Evolutionary conservation across 768 basidiomycete species (phyloP), one percentile per base, ranked within the genome.

Genomic region (Kwoniella sp.): DNA sequence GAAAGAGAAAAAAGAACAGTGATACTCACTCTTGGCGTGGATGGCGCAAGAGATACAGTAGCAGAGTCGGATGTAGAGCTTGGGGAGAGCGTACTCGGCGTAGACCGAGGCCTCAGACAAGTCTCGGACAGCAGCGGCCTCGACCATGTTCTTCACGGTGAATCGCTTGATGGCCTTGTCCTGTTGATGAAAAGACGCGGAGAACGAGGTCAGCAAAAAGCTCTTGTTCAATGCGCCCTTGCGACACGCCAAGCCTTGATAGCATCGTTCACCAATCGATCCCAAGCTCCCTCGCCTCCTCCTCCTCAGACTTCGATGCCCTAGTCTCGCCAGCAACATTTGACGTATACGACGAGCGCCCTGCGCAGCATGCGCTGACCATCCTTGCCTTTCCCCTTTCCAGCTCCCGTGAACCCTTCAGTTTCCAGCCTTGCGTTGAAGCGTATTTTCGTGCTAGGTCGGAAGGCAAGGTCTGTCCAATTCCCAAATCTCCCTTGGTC

Each of bases 101-200:
- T 97, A 99, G 67, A 97, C 89, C 77, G 88, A 90, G 46, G 94
- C 93, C 76, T 98, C 96, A 80, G 89, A 91, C 80, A 99, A 90
- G 84, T 99, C 96, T 69, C 94, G 86, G 73, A 97, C 91, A 58
- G 95, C 95, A 49, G 96, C 96, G 79, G 91, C 91, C 86, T 98
- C 95, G 63, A 99, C 93, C 91, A 98, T 98, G 88, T 99, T 99
- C 83, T 93, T 88, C 79, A 98, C 95, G 40, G 94, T 96, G 87
- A 95, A 95, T 56, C 96, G 86, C 85, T 96, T 96, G 89, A 98
- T 96, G 71, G 95, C 95, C 87, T 98, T 98, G 85, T 98, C 95
- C 86, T 98, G 61, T 33, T 33, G 37, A 40, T 22, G 22, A 17
- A 47, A 47, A 22, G 33, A 33, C 7, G 13, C 5, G 13, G 33